Base-by-base conservation (phyloP, 2,329 filamentous ascomycete genomes). In the Catunica adiposa region DNA sequence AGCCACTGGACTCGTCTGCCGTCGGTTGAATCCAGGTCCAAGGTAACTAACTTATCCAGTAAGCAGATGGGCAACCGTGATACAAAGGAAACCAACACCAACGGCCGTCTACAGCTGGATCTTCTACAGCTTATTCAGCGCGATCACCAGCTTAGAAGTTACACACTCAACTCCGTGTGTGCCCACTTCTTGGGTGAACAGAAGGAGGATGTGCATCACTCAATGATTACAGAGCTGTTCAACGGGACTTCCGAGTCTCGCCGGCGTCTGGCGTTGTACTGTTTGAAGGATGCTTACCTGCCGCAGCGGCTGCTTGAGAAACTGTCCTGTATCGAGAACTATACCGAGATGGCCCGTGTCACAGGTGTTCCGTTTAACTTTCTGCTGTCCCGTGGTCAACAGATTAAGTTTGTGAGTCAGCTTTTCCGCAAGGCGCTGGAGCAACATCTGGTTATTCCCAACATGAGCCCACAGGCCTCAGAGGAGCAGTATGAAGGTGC, bases 341-440 rank as follows among this genome's bases (percentile, higher is more conserved):
- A 97, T 65, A 97, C 92, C 0, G 92, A 98, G 70, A 98, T 98
- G 92, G 90, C 92, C 57, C 92, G 92, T 79, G 92, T 98, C 69
- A 98, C 94, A 25, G 92, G 92, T 63, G 90, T 98, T 3, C 92
- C 92, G 0, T 98, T 98, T 74, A 97, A 95, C 66, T 94, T 84
- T 65, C 76, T 98, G 47, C 77, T 98, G 1, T 82, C 92, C 23
- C 82, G 89, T 65, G 92, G 92, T 47, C 92, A 98, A 67, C 94
- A 98, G 69, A 83, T 98, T 66, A 95, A 95, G 65, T 98, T 98
- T 70, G 80, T 98, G 70, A 97, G 89, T 66, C 92, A 98, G 66
- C 74, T 98, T 15, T 98, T 94, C 75, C 83, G 92, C 57, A 97
- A 97, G 68, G 89, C 92, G 2, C 70, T 92, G 29, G 88, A 97